Evolutionary conservation across 2,329 filamentous ascomycete species (phyloP).

Genomic region (Mariannaea elegans): DNA sequence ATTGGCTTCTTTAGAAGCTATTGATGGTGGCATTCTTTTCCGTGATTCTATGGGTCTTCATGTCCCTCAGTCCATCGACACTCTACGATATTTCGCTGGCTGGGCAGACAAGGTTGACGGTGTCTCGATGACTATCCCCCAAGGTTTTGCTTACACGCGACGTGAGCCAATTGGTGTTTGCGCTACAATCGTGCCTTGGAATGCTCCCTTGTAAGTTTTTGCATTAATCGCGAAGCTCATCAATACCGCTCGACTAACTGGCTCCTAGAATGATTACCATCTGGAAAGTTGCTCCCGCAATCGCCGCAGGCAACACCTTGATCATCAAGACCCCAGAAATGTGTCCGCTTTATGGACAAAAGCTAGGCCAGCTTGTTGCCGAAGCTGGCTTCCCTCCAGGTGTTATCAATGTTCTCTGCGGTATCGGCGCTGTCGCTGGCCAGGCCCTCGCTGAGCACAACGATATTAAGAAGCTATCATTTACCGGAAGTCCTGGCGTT

Average conservation of each 20-base stretch:
- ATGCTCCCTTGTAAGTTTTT: slow-evolving; percentile 63
- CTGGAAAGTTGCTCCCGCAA: slow-evolving; percentile 71
- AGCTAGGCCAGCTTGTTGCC: slow-evolving; percentile 70
- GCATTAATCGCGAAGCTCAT: background rate
- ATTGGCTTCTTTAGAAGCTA: slow-evolving; percentile 62
- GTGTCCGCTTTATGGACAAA: slow-evolving; percentile 67
- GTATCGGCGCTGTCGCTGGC: slow-evolving; percentile 71
- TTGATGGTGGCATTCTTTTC: slow-evolving; percentile 66
- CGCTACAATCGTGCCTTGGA: slow-evolving; percentile 77
- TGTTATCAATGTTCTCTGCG: slow-evolving; percentile 77
- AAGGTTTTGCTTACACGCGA: slow-evolving; percentile 21
- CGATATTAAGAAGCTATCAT: slow-evolving; percentile 76
- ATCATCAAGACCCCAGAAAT: slow-evolving; percentile 71
- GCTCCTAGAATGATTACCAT: slow-evolving; percentile 25
- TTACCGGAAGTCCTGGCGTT: slow-evolving; percentile 75
- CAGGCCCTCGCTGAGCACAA: slow-evolving; percentile 71
- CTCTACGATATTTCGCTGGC: slow-evolving; percentile 21
- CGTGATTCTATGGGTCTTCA: slow-evolving; percentile 25
- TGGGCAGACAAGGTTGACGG: slow-evolving; percentile 23
- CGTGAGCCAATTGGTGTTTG: slow-evolving; percentile 78
- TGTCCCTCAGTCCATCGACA: slow-evolving; percentile 30
- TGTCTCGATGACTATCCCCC: slow-evolving; percentile 12
- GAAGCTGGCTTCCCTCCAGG: slow-evolving; percentile 79
- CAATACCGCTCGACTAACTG: background rate
- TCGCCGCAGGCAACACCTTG: slow-evolving; percentile 69